These are phyloP conservation scores for Cyclocybe aegerita DNA, from an alignment of 768 basidiomycete genomes.

Conservation along the genomic window DNA sequence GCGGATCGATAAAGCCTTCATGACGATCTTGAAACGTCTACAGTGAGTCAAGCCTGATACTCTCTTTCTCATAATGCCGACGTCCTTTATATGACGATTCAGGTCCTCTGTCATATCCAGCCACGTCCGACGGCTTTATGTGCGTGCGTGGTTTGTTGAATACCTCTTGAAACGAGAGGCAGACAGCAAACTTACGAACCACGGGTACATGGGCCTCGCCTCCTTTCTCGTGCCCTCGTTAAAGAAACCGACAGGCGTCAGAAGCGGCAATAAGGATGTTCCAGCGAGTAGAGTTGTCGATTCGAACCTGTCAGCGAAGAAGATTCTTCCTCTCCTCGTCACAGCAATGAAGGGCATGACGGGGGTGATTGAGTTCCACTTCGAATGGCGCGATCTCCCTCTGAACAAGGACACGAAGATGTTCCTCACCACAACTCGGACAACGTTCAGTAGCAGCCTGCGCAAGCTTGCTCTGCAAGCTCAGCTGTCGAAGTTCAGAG, in stretches of 20 bases:
- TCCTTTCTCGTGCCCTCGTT: neutral
- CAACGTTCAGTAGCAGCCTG: conserved; percentile 28
- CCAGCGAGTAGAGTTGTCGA: conserved; percentile 4
- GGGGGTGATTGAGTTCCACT: conserved; percentile 29
- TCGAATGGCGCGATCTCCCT: conserved; percentile 39
- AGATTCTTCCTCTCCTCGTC: conserved; percentile 30
- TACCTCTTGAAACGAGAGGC: conserved; percentile 27
- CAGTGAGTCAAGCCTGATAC: conserved; percentile 22
- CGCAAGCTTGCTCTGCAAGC: conserved; percentile 33
- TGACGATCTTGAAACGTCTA: conserved; percentile 25
- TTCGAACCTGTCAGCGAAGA: conserved; percentile 11
- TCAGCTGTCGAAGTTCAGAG: conserved; percentile 29
- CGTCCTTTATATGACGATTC: neutral
- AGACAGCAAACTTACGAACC: conserved; percentile 2
- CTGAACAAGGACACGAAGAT: conserved; percentile 25
- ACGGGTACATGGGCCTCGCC: conserved; percentile 1
- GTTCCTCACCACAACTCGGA: conserved; percentile 27
- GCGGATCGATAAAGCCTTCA: conserved; percentile 25
- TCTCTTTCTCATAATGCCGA: neutral
- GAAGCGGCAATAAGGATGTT: neutral
- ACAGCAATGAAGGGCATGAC: conserved; percentile 32
- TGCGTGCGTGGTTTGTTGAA: conserved; percentile 43
- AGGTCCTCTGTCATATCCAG: conserved; percentile 31
- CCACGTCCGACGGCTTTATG: conserved; percentile 30
- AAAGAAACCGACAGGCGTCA: neutral